These are phyloP conservation scores for Penicillium sp. DNA, from an alignment of 2,329 filamentous ascomycete species.

Conservation along the genomic window DNA sequence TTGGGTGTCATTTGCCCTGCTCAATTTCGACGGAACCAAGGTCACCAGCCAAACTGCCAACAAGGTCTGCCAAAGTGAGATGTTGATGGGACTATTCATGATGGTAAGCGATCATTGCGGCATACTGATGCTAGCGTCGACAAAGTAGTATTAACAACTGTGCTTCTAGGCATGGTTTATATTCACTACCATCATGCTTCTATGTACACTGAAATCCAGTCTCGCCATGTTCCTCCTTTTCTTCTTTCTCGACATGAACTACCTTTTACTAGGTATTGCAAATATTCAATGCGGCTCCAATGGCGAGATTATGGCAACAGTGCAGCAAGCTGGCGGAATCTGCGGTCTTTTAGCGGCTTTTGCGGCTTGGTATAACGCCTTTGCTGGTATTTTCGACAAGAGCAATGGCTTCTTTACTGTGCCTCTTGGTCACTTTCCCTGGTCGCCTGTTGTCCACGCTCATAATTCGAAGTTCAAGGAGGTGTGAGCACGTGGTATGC, in stretches of 20 bases:
- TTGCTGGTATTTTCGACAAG: conserved; percentile 21
- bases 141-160: neutral
- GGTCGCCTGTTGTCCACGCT: conserved; percentile 19
- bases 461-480: conserved; percentile 18
- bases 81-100: conserved; percentile 22
- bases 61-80: conserved; percentile 14
- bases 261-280: conserved; percentile 24
- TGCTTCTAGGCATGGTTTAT: conserved; percentile 26
- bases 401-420: conserved; percentile 24
- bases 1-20: conserved; percentile 25
- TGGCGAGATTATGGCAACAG: conserved; percentile 4
- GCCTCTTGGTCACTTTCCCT: conserved; percentile 25
- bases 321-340: conserved; percentile 19
- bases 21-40: conserved; percentile 12
- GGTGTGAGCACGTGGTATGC: neutral
- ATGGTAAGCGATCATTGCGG: conserved; percentile 16
- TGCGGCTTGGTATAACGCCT: conserved; percentile 28
- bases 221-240: conserved; percentile 25
- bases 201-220: conserved; percentile 24
- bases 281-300: conserved; percentile 16
- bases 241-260: conserved; percentile 29
- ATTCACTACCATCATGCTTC: conserved; percentile 28
- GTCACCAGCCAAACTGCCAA: neutral
- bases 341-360: conserved; percentile 23
- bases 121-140: no score